Base-by-base conservation (phyloP, 2,329 filamentous ascomycete species). In the Lithohypha guttulata region DNA sequence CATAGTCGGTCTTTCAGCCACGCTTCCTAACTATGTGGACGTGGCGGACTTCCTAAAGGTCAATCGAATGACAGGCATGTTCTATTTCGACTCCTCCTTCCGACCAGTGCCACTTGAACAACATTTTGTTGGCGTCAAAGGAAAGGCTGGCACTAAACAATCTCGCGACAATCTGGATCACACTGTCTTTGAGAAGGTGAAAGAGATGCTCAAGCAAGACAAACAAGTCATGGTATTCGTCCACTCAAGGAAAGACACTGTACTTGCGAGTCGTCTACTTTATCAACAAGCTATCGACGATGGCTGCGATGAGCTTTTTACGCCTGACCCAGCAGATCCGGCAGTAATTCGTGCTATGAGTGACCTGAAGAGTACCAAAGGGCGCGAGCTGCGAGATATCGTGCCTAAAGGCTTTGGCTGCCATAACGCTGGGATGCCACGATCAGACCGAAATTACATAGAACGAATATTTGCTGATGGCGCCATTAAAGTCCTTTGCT, bases 141-240 rank as follows among this genome's bases (percentile, higher is more conserved):
- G 91, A 36, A 96, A 95, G 56, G 64, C 85, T 0, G 83, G 84
- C 3, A 77, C 76, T 17, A 91, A 81, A 55, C 75, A 79, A 43
- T 87, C 84, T 6, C 79, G 83, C 42, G 89, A 95, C 25, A 96
- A 96, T 49, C 67, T 98, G 19, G 91, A 98, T 51, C 71, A 71
- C 17, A 79, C 85, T 2, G 78, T 85, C 0, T 98, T 93, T 55
- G 87, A 96, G 50, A 99, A 99, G 57, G 86, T 95, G 32, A 81
- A 79, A 50, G 82, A 91, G 37, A 95, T 98, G 87, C 69, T 98
- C 2, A 77, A 86, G 55, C 68, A 71, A 42, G 87, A 84, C n/a
- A 91, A 99, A 54, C 91, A 98, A 59, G 75, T 98, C 49, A 98
- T 99, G 93, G 89, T 99, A 0, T 98, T 99, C 59, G 93, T 98